Percentiles rank a stretch among this genome's conserved stretches.
Evolutionary conservation across 257 asterid species (phyloP).

Genomic region (Przewalskia tangutica): DNA sequence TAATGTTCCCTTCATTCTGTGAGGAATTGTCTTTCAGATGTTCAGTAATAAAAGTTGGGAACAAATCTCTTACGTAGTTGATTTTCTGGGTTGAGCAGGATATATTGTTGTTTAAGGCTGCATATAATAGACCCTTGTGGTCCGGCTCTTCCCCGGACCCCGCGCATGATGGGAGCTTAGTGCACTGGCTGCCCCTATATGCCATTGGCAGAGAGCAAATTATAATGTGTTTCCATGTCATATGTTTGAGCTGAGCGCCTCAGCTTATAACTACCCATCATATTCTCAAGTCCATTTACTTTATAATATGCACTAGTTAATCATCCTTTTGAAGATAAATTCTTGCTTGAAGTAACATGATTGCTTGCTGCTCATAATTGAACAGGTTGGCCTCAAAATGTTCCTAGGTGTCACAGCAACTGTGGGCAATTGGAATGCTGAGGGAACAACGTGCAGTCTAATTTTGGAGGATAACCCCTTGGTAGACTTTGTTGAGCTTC

Average conservation of each 20-base stretch:
- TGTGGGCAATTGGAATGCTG: slow-evolving; percentile 77
- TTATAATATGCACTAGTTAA: not conserved
- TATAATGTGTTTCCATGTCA: not conserved
- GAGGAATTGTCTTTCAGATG: not conserved
- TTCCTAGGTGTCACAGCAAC: slow-evolving; percentile 80
- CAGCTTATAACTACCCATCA: not conserved
- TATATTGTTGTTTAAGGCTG: not conserved
- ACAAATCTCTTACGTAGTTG: not conserved
- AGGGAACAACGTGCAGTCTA: slow-evolving; percentile 90
- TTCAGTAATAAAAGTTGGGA: not conserved
- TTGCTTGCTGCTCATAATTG: not conserved
- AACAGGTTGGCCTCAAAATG: slow-evolving; percentile 90
- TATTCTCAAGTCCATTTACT: not conserved
- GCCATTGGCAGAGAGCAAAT: not conserved
- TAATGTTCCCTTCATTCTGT: not conserved
- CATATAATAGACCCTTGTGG: too few species aligned
- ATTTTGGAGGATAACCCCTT: slow-evolving; percentile 91
- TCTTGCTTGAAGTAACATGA: not conserved
- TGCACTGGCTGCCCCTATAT: too few species aligned
- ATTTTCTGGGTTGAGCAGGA: not conserved
- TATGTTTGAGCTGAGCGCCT: not conserved
- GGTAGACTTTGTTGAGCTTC: slow-evolving; percentile 97
- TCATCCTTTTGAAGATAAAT: not conserved
- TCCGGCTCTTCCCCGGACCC: too few species aligned
- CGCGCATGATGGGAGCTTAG: too few species aligned